Base-by-base conservation (phyloP, 176 grass and related monocot species). In the Rhynchospora tenuis region DNA sequence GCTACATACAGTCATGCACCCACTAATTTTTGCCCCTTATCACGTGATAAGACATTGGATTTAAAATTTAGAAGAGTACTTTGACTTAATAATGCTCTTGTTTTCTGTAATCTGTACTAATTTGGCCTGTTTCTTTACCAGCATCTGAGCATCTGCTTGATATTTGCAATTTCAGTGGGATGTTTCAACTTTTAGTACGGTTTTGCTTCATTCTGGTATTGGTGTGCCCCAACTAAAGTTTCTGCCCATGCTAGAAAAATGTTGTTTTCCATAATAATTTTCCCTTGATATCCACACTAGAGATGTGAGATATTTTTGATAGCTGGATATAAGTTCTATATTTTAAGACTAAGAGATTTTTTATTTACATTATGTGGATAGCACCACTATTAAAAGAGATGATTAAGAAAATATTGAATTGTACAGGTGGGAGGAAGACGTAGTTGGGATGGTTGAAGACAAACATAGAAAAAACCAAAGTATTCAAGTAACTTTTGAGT, bases 391-490 rank as follows among this genome's bases (percentile, higher is more conserved):
- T 70, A 43, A n/a, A 28, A 11, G 33, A 20, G 33, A 78, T 55
- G 13, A 76, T 76, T 48, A 38, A 15, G 14, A 31, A 59, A 31
- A 56, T 27, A 31, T 42, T 81, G 31, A 81, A 61, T 8, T 64
- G 3, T 64, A 33, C 76, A 95, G 95, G 60, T 98, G 92, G 93
- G 95, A 93, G 85, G 87, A 98, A 26, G 91, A 89, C 57, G 48
- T 95, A 72, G 83, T 98, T 86, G 89, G 86, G 26, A 86, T 98
- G 88, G 83, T 95, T 72, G 89, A 95, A 78, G 22, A 76, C 26
- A 87, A 93, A 86, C 85, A 95, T 46, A 77, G 92, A 84, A 87
- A 85, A 29, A 93, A 86, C 28, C 29, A 66, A 63, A 86, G 91
- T 60, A 88, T 91, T 43, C 71, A 83, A 52, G 9, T 98, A 38